Base-by-base conservation (phyloP, 805 yeast genomes). In the Kodamaea sagamina region DNA sequence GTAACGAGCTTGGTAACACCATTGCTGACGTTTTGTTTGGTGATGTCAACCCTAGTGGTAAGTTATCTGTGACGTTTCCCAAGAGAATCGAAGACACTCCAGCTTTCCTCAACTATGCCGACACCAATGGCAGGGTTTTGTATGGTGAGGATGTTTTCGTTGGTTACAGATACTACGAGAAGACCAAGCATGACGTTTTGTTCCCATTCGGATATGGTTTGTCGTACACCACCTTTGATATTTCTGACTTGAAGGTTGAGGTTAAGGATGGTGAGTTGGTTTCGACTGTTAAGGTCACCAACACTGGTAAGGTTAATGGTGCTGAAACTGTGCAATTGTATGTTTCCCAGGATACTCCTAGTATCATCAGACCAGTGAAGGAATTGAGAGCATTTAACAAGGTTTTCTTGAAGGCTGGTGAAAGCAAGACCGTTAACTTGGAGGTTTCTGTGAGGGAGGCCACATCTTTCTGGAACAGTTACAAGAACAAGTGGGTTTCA, bases 81-180 rank as follows among this genome's bases (percentile, higher is more conserved):
- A 55, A 64, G 42, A 68, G 60, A 47, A 51, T 68, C 36, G 70
- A 75, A 50, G 83, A 81, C 59, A 79, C 75, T 48, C 85, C 86
- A 9, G 72, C 84, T 0, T 80, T 57, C 59, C 59, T 78, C 53
- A 78, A 72, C 61, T 78, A 65, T 64, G 63, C 65, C 24, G 64
- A 81, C 6, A 74, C 74, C 53, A 69, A 70, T 53, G 84, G 85
- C 32, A 62, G 74, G 42, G 78, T 74, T 27, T 53, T 75, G 43
- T 82, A 82, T 51, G 85, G 86, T 47, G 88, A 82, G 58, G 85
- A 81, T 54, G 75, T 82, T 36, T 81, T 69, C 57, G 77, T 82
- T 41, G 87, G 86, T 16, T 81, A 82, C 66, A 67, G 79, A 47
- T 78, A 63, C 63, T 82, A 78, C 58, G 86, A 82, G 53, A 75